Evolutionary conservation across 2,329 filamentous ascomycete species (phyloP).

Genomic region (Parastagonospora nodorum): DNA sequence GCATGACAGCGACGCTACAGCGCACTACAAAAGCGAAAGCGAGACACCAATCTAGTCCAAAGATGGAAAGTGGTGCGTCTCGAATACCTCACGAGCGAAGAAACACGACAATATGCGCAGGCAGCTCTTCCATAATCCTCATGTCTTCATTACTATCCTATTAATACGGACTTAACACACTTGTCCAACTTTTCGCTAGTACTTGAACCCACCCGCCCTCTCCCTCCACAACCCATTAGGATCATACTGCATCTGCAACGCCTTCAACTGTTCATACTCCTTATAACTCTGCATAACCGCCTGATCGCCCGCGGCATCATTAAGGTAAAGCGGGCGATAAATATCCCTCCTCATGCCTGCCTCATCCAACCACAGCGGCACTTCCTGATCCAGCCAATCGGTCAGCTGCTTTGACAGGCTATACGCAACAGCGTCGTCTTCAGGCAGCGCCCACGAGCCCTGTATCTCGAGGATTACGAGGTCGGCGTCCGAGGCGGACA

Average conservation of each 20-base stretch:
- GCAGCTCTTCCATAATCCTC: too few species aligned
- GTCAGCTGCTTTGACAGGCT: constrained; percentile 21
- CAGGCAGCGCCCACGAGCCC: constrained; percentile 18
- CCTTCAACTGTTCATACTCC: constrained; percentile 23
- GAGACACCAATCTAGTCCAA: too few species aligned
- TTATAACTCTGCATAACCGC: constrained; percentile 24
- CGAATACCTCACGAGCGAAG: too few species aligned
- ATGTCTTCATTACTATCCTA: too few species aligned
- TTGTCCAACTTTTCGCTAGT: too few species aligned
- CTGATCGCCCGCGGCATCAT: constrained; percentile 30
- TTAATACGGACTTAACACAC: too few species aligned
- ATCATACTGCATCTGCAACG: constrained; percentile 25
- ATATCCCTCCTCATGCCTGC: constrained; percentile 18
- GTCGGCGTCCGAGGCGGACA: constrained; percentile 22
- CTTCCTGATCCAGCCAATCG: constrained; percentile 25
- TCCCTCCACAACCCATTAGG: constrained; percentile 25
- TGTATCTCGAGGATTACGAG: constrained; percentile 30
- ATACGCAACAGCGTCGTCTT: constrained; percentile 19
- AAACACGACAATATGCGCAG: too few species aligned
- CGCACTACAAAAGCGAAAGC: too few species aligned
- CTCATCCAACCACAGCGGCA: constrained; percentile 28
- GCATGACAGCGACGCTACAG: too few species aligned
- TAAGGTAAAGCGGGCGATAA: constrained; percentile 30
- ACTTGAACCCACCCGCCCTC: constrained; percentile 29
- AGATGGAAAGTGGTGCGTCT: too few species aligned